Evolutionary conservation across 129 eudicot genomes (phyloP).

Genomic region (Apium graveolens): DNA sequence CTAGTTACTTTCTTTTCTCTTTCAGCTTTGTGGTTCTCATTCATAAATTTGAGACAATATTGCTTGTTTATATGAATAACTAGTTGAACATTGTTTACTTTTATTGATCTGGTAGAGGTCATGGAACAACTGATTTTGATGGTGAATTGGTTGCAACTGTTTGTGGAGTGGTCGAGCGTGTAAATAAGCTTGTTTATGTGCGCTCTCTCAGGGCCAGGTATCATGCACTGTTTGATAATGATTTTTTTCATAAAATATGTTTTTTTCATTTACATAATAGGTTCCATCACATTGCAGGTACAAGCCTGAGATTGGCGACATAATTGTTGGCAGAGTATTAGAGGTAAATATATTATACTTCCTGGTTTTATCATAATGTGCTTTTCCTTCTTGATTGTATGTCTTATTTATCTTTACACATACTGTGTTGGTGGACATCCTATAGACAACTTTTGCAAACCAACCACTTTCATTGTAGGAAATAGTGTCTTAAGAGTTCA

Average conservation of each 20-base stretch:
- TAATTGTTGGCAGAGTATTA: constrained; percentile 82
- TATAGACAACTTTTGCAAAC: neutral
- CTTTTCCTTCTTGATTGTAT: neutral
- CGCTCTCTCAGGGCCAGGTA: constrained; percentile 80
- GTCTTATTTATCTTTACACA: neutral
- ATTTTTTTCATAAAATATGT: neutral
- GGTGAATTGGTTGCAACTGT: constrained; percentile 78
- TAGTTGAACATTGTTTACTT: constrained; percentile 7
- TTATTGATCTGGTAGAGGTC: constrained; percentile 50
- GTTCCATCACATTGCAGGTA: constrained; percentile 44
- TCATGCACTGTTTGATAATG: neutral
- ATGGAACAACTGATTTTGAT: constrained; percentile 72
- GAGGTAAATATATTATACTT: constrained; percentile 38
- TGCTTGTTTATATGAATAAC: neutral
- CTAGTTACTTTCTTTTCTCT: neutral
- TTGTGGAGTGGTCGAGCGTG: constrained; percentile 93
- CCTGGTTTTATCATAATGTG: neutral
- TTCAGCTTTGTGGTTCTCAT: neutral
- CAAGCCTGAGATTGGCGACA: constrained; percentile 93
- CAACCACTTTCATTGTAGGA: neutral
- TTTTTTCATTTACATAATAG: neutral
- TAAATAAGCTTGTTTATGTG: constrained; percentile 74
- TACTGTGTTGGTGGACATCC: neutral
- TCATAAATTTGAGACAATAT: neutral
- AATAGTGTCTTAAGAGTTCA: no score